Base-by-base conservation (phyloP, 495 filamentous ascomycete species). In the Letharia columbiana region DNA sequence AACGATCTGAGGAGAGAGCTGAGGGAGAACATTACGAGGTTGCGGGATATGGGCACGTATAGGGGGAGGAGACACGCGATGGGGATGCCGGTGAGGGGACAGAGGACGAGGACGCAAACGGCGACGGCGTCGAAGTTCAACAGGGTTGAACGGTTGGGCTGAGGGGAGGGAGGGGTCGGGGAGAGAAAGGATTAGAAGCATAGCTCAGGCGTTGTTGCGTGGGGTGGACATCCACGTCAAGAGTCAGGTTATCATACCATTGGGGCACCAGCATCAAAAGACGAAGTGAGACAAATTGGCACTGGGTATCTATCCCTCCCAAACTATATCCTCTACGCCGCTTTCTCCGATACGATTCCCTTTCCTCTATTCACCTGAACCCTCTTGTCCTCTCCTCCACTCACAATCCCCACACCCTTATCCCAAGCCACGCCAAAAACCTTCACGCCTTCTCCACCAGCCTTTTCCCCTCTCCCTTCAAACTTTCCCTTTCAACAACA, bases 371-470 rank as follows among this genome's bases (percentile, higher is more conserved):
- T 96, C 66, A 98, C 85, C 79, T 98, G 95, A 69, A 98, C 87
- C 78, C 83, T 84, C 78, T 90, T 92, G 75, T 98, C 94, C 83
- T 96, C 92, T 17, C 92, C 91, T 9, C 79, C 92, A 75, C 90
- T 95, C 33, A 97, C 88, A 75, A 98, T 96, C 11, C 94, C 94
- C 52, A 95, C 81, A 28, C 81, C 79, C 69, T 77, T 77, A 77
- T 96, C 90, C 94, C 94, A 98, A 70, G 80, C 84, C 9, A 98
- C 91, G 23, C 86, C 84, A 79, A 98, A 95, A 56, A 98, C 91
- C 82, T 95, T 96, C 59, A 86, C 84, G 47, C 90, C 91, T 52
- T 95, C 90, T 33, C 90, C 90, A 35, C 82, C 84, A 18, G 82
- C 78, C 40, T 79, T 79, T 79, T 80, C 52, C 78, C 80, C 56